phyloP scores from a whole-genome alignment of 2,329 filamentous ascomycete genomes.

The Aspergillus uvarum region DNA sequence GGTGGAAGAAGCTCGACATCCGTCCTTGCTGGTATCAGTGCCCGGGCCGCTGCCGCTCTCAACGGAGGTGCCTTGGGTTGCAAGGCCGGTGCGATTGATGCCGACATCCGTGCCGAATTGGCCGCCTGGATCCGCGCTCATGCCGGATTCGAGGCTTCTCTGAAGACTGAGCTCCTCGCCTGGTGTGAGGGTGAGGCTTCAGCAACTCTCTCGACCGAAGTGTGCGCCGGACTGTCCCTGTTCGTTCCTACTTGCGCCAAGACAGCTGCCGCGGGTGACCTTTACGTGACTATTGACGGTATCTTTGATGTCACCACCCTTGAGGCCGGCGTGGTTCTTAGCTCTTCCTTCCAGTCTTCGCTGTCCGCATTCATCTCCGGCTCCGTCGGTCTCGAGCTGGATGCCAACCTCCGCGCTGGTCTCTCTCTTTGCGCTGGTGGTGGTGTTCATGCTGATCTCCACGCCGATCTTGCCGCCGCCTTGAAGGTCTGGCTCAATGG shows the following conservation, averaged over 20 bases:
- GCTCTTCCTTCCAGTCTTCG: slow-evolving; percentile 27
- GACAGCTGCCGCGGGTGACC: slow-evolving; percentile 37
- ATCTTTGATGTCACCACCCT: slow-evolving; percentile 32
- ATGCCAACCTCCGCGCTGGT: slow-evolving; percentile 32
- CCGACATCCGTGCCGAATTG: slow-evolving; percentile 30
- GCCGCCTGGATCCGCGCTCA: slow-evolving; percentile 31
- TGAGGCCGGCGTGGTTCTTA: slow-evolving; percentile 32
- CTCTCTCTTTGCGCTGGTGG: slow-evolving; percentile 36
- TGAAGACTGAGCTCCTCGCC: slow-evolving; percentile 31
- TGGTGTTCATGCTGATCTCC: slow-evolving; percentile 31
- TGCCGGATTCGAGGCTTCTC: slow-evolving; percentile 20
- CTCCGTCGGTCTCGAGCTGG: slow-evolving; percentile 21
- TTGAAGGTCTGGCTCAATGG: slow-evolving; percentile 33
- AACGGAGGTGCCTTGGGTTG: slow-evolving; percentile 37
- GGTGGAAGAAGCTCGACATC: slow-evolving; percentile 18
- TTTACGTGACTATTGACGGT: slow-evolving; percentile 39
- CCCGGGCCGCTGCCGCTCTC: slow-evolving; percentile 37
- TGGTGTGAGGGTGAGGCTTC: slow-evolving; percentile 34
- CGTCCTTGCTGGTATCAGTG: slow-evolving; percentile 32
- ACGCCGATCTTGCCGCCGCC: slow-evolving; percentile 33
- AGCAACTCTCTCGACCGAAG: slow-evolving; percentile 26
- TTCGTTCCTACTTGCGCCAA: slow-evolving; percentile 35
- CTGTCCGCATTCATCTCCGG: slow-evolving; percentile 31
- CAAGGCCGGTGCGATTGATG: slow-evolving; percentile 29
- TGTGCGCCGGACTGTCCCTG: slow-evolving; percentile 33